Evolutionary conservation across 2,329 filamentous ascomycete species (phyloP).

Genomic region (Neonectria sp.): DNA sequence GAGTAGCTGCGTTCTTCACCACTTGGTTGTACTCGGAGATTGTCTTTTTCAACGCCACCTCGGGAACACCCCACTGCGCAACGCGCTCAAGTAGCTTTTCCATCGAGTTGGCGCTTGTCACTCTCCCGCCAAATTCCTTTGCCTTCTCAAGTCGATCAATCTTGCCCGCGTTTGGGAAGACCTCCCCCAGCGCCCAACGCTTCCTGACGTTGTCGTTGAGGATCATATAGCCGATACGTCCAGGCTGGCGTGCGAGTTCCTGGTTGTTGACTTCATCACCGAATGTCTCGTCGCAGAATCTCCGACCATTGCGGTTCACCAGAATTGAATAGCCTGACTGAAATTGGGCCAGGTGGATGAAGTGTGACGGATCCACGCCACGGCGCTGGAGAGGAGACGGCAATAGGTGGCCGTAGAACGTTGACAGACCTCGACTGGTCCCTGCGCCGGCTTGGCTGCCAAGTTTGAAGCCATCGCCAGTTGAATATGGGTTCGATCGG

Average conservation of each 20-base stretch:
- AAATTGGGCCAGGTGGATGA: conserved; percentile 35
- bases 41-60: conserved; percentile 15
- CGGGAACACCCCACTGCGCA: conserved; percentile 27
- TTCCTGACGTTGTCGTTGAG: conserved; percentile 30
- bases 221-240: conserved; percentile 32
- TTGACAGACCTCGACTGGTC: conserved; percentile 30
- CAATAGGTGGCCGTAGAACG: conserved; percentile 33
- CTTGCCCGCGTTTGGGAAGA: conserved; percentile 31
- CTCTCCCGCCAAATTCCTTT: conserved; percentile 30
- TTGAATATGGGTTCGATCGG: conserved; percentile 33
- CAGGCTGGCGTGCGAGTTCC: conserved; percentile 30
- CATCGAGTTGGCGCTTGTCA: conserved; percentile 21
- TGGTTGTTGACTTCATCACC: conserved; percentile 36
- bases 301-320: conserved; percentile 24
- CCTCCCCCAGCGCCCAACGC: conserved; percentile 30
- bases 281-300: conserved; percentile 36
- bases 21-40: conserved; percentile 23
- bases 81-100: conserved; percentile 19
- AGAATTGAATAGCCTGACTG: conserved; percentile 32
- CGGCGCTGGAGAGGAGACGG: conserved; percentile 27
- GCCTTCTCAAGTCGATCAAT: conserved; percentile 36
- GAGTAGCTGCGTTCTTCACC: background rate
- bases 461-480: conserved; percentile 32
- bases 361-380: conserved; percentile 29
- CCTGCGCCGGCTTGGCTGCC: conserved; percentile 25